Base-by-base conservation (phyloP, 768 basidiomycete genomes). In the Lactifluus hygrophoroides region DNA sequence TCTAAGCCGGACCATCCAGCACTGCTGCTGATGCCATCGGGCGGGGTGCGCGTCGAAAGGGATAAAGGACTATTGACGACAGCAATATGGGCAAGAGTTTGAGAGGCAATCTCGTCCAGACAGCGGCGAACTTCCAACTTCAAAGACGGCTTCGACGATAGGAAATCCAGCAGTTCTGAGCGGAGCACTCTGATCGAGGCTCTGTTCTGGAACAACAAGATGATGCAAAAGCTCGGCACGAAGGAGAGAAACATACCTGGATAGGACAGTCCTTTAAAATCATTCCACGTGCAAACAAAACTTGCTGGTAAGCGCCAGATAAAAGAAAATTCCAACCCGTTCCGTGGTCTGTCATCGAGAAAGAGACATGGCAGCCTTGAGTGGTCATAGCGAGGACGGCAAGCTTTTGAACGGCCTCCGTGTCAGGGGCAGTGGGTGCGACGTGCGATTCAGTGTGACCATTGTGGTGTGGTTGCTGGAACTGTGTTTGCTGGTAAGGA, bases 51-150 rank as follows among this genome's bases (percentile, higher is more conserved):
- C 64, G 81, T 87, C 23, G 86, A 85, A 35, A 88, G 78, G 16
- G 86, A 78, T 57, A 84, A 77, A 47, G 86, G 85, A 56, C 88
- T 86, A 65, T 95, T 94, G 67, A 95, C 88, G 64, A 97, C 93
- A 25, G 93, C 87, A 68, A 97, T 92, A 70, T 94, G 90, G 9
- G 94, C 92, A 60, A 83, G 76, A n/a, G 92, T 94, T 68, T 91
- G 88, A 2, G 86, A 84, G 28, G 94, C 94, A 68, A 97, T 90
- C 68, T 95, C 91, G 70, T 96, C 93, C n/a, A 97, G 80, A 55
- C 86, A 83, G 51, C 83, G 82, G 53, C 88, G 81, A 35, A 94
- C 89, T 63, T 90, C 86, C 0, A 83, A 75, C 71, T 94, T 94
- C 66, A 95, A 79, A 6, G 82, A 70, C 6, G 89, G 90, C 73